Percentiles rank a stretch among this genome's conserved stretches.
phyloP scores from a whole-genome alignment of 345 rosid species.

The Acer negundo region DNA sequence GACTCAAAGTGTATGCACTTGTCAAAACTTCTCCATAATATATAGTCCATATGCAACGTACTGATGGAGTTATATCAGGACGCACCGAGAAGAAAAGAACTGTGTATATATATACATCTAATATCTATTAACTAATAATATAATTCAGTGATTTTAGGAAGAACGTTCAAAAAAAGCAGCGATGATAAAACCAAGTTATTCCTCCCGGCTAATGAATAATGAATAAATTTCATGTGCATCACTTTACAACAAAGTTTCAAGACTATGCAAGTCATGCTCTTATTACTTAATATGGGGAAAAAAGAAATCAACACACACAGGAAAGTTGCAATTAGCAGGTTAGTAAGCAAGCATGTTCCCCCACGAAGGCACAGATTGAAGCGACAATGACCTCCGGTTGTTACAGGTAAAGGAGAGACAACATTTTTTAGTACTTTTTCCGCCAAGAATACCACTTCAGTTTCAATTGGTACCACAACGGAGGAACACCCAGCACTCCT shows the following conservation, averaged over 20 bases:
- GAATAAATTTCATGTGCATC: background rate
- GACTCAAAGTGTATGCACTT: no score
- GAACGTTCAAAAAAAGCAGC: no score
- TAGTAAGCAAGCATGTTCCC: background rate
- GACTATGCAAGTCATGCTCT: background rate
- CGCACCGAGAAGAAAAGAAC: no score
- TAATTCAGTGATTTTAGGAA: no score
- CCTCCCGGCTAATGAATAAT: no score
- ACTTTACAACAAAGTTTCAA: background rate
- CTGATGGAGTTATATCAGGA: no score
- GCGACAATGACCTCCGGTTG: no score
- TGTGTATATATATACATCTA: no score
- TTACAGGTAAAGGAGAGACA: background rate
- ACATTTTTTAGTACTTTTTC: slow-evolving; percentile 45
- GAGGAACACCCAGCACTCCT: slow-evolving; percentile 80
- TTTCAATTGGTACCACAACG: slow-evolving; percentile 76
- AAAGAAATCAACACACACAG: background rate
- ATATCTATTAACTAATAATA: no score
- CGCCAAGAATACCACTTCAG: slow-evolving; percentile 84
- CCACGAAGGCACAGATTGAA: background rate
- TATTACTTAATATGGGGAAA: background rate
- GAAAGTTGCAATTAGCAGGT: background rate
- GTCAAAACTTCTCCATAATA: no score
- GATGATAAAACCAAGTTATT: no score
- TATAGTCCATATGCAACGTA: no score